Evolutionary conservation across 345 rosid genomes (phyloP), one percentile per base, ranked within the genome.

Genomic region (Euphorbia tirucalli): DNA sequence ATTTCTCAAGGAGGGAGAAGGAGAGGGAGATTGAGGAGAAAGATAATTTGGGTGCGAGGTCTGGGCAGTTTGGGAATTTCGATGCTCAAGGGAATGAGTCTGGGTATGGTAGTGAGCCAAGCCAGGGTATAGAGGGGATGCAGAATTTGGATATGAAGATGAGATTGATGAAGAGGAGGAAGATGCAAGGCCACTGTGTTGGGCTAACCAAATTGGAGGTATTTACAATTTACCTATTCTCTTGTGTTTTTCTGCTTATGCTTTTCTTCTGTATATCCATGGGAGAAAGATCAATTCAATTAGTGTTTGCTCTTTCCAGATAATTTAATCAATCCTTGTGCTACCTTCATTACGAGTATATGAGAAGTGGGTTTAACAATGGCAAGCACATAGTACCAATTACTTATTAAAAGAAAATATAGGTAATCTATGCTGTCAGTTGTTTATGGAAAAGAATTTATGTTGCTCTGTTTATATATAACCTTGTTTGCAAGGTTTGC

Each of bases 121-220:
- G n/a, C n/a, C 97, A 2, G 99, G 97, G 3, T 95, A 95, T 35
- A 88, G 99, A 57, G 99, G 99, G 13, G 99, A 92, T 85, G 96
- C 85, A 0, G 99, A 94, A 86, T 86, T 92, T 35, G 99, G 99
- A 14, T 90, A 94, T 74, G 97, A 92, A 25, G 97, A 95, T 71
- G 97, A 95, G 75, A 52, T 90, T 5, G 99, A 95, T 37, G 98
- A 95, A 77, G 99, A 95, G 78, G 99, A 95, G 74, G 98, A 95
- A 11, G 99, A 95, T 66, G 79, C 81, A 0, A 85, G 84, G 70
- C 76, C 87, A 73, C 69, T 90, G 84, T 90, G 90, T 74, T 95
- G 99, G 99, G 98, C 89, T 43, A 71, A 80, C 14, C 86, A 70
- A 5, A 85, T 77, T 43, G 87, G 80, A 86, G 97, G 97, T 92